Evolutionary conservation across 2,329 filamentous ascomycete species (phyloP).

Genomic region (Neopestalotiopsis sp.): DNA sequence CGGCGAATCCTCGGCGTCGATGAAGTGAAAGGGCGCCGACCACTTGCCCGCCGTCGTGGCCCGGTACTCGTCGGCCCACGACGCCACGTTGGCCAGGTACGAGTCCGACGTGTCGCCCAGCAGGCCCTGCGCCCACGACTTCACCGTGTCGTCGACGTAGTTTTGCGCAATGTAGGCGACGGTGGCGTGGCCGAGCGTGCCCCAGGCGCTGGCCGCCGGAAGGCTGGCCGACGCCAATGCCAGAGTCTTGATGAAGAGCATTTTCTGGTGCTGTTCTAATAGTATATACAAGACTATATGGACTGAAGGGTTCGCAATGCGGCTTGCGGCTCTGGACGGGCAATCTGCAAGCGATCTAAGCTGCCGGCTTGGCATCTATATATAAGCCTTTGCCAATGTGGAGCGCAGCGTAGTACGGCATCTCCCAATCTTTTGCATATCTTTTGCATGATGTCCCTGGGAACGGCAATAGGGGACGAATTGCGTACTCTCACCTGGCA

Average conservation of each 20-base stretch:
- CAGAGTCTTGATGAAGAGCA: not conserved
- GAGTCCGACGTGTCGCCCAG: slow-evolving; percentile 36
- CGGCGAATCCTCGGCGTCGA: slow-evolving; percentile 45
- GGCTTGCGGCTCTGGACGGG: not conserved
- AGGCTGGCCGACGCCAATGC: slow-evolving; percentile 20
- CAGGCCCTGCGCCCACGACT: slow-evolving; percentile 39
- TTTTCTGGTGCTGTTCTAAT: not conserved
- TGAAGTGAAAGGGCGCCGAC: slow-evolving; percentile 43
- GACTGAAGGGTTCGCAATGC: not conserved
- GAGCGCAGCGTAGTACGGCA: not conserved
- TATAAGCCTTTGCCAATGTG: not conserved
- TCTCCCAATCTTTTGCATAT: not conserved
- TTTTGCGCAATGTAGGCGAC: slow-evolving; percentile 45
- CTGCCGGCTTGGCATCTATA: slow-evolving; percentile 1
- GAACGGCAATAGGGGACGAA: too few relatives aligned
- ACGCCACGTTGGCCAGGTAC: slow-evolving; percentile 44
- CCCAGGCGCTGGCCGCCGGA: slow-evolving; percentile 23
- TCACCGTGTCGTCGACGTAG: slow-evolving; percentile 40
- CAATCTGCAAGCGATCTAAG: not conserved
- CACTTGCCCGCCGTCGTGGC: slow-evolving; percentile 40
- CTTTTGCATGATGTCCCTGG: too few relatives aligned
- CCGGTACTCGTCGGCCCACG: slow-evolving; percentile 43
- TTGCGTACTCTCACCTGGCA: not conserved
- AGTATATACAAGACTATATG: not conserved
- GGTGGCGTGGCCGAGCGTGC: slow-evolving; percentile 43